phyloP scores from a whole-genome alignment of 768 basidiomycete genomes.

The Termitomyces titanicus region DNA sequence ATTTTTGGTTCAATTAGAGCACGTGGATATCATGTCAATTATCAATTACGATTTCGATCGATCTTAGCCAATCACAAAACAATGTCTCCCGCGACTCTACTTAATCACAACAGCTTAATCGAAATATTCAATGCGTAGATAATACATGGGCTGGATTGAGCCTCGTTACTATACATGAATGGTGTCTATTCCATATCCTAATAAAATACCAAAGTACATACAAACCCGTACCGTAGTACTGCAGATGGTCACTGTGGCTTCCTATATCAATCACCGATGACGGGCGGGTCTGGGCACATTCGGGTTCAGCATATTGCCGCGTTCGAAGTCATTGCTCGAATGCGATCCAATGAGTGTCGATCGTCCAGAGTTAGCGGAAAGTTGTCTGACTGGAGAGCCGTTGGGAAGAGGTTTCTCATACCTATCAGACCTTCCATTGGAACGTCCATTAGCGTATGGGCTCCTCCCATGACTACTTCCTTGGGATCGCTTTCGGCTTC shows the following conservation, averaged over 20 bases:
- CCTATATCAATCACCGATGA: conserved; percentile 20
- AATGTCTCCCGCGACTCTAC: too few species aligned
- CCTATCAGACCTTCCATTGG: conserved; percentile 6
- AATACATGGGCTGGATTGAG: neutral
- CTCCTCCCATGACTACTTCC: conserved; percentile 7
- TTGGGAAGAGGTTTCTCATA: conserved; percentile 24
- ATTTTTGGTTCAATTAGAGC: neutral
- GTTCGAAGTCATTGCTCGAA: conserved; percentile 33
- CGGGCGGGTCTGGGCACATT: conserved; percentile 22
- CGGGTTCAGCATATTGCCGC: conserved; percentile 41
- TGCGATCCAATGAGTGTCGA: conserved; percentile 29
- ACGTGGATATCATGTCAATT: conserved; percentile 6
- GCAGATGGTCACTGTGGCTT: neutral
- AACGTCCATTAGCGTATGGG: conserved; percentile 16
- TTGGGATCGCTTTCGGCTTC: conserved; percentile 8
- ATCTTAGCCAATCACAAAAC: too few species aligned
- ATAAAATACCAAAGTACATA: neutral
- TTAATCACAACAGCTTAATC: too few species aligned
- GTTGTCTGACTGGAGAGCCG: conserved; percentile 25
- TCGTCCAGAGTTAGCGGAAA: conserved; percentile 25
- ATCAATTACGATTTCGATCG: neutral
- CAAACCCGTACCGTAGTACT: neutral
- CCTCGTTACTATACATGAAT: neutral
- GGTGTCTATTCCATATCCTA: neutral
- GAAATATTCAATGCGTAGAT: neutral